Conservation (phyloP, 192 early-diverging fungal species). For the Coemansia sp. region DNA sequence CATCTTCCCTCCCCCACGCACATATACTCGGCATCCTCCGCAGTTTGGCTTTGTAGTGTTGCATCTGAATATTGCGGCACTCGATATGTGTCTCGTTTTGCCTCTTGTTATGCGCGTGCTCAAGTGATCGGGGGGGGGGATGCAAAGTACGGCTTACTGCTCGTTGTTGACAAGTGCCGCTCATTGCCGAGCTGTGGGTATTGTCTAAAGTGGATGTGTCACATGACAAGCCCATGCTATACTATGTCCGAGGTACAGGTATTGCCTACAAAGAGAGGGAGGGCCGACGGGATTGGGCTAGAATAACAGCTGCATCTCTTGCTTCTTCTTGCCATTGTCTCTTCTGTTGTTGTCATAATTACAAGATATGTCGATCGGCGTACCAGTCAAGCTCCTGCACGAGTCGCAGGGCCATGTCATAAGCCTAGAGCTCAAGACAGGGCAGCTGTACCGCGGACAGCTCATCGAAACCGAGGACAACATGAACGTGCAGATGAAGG, state of each 20-base stretch:
- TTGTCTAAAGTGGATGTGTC: background rate
- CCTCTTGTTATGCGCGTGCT: background rate
- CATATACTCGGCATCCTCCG: background rate
- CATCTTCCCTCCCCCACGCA: background rate
- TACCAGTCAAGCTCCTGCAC: constrained; percentile 94
- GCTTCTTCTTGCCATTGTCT: background rate
- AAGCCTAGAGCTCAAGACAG: constrained; percentile 93
- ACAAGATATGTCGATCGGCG: constrained; percentile 77
- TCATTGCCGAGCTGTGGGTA: background rate
- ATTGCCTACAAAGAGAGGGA: background rate
- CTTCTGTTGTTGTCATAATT: background rate
- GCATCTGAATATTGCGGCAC: background rate
- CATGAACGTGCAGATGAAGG: constrained; percentile 97
- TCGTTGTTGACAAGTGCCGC: background rate
- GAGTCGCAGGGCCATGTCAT: constrained; percentile 97
- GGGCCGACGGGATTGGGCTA: background rate
- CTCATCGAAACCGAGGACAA: constrained; percentile 97
- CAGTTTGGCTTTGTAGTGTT: background rate
- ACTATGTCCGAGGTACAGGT: background rate
- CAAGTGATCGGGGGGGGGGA: background rate
- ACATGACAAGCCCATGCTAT: constrained; percentile 3
- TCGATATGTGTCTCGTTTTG: background rate
- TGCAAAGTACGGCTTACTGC: background rate
- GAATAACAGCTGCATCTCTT: background rate
- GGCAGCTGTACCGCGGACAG: constrained; percentile 90